Evolutionary conservation across 768 basidiomycete species (phyloP).

Genomic region (Lanmaoa pseudosensibilis): DNA sequence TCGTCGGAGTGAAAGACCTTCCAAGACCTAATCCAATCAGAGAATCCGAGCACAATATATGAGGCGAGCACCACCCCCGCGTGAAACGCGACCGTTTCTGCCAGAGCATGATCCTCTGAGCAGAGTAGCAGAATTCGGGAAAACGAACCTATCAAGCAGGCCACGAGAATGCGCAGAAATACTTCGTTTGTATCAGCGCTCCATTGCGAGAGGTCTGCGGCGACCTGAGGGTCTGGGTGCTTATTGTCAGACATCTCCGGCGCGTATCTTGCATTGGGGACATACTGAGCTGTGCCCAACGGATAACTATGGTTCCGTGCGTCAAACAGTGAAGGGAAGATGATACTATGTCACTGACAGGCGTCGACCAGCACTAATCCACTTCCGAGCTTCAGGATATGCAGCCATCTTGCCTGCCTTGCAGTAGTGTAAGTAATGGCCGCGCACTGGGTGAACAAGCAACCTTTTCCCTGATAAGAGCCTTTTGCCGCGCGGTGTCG

Average conservation of each 20-base stretch:
- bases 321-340: conserved; percentile 3
- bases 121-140: neutral
- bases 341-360: conserved; percentile 47
- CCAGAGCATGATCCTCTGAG: neutral
- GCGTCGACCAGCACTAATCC: conserved; percentile 67
- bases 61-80: conserved; percentile 60
- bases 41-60: conserved; percentile 46
- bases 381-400: conserved; percentile 58
- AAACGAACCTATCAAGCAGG: conserved; percentile 59
- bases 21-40: conserved; percentile 38
- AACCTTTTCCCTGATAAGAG: conserved; percentile 31
- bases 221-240: conserved; percentile 40
- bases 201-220: conserved; percentile 47
- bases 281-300: conserved; percentile 73
- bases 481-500: neutral
- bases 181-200: conserved; percentile 47
- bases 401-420: conserved; percentile 63
- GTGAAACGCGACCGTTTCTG: conserved; percentile 80
- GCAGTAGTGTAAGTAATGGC: conserved; percentile 1
- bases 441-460: neutral
- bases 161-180: conserved; percentile 61
- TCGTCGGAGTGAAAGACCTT: conserved; percentile 13
- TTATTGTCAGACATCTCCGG: neutral
- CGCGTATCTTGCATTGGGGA: neutral
- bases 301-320: conserved; percentile 52